Base-by-base conservation (phyloP, 2,329 filamentous ascomycete genomes). In the Colletotrichum lupini region DNA sequence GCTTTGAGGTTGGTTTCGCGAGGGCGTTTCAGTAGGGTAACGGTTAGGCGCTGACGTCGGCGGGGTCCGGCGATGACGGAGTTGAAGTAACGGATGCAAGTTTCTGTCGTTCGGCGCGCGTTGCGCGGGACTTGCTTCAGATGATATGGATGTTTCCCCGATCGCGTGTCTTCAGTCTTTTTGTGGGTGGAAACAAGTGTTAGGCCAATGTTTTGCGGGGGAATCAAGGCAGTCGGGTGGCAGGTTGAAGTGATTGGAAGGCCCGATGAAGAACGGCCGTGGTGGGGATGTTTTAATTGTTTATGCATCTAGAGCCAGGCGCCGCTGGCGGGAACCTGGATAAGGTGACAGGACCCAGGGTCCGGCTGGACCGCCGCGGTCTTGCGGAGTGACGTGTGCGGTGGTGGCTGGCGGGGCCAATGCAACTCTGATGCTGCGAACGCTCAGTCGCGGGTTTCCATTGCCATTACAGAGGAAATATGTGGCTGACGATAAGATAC, bases 371-470 rank as follows among this genome's bases (percentile, higher is more conserved):
- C 46, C 60, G 67, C 67, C 52, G 35, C 60, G 67, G 60, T 56
- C 62, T 67, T 63, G 63, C 35, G 59, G 72, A 75, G 74, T 75
- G 74, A 75, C 73, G 74, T 75, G 69, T 64, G 73, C 49, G 68
- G 55, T 67, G 73, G 74, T 75, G 74, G 74, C 74, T 75, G 74
- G 66, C 67, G 63, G 73, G 35, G 70, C 59, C 52, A 57, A 66
- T 72, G 68, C 22, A 61, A 72, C 61, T 57, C 24, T 66, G 61
- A 57, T 60, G 42, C 46, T 52, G 26, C 58, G 30, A 69, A 60
- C 24, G 37, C 19, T 61, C 37, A 42, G 24, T 61, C 46, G 16
- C 14, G 30, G 42, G 42, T 49, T 49, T 49, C 14, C 14, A 30
- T 26, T 55, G 56, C 14, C 14, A 30, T 26, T 55, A 49, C 4